A percentile compares a stretch with the other conserved stretches of the same genome.
These are phyloP conservation scores for Trichoderma harzianum DNA, from an alignment of 2,329 filamentous ascomycete species.

Conservation along the genomic window DNA sequence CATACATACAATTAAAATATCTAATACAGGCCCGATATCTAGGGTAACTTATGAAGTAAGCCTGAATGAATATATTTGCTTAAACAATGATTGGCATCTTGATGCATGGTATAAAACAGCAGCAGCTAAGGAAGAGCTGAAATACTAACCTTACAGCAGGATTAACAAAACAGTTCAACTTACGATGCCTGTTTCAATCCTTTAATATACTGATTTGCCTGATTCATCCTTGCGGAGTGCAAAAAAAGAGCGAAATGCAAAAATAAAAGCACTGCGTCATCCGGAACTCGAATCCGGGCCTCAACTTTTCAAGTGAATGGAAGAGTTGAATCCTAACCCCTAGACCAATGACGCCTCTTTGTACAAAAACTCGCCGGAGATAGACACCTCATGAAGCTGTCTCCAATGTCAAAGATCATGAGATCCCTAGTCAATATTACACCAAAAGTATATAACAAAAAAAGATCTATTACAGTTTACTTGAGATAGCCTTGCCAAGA, in stretches of 20 bases:
- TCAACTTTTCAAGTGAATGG: slow-evolving; percentile 12
- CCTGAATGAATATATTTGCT: neutral
- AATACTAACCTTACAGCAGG: neutral
- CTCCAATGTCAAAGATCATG: neutral
- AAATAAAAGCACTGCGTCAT: slow-evolving; percentile 6
- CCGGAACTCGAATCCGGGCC: slow-evolving; percentile 18
- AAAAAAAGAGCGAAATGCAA: neutral
- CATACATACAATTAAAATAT: neutral
- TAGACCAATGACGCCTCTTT: slow-evolving; percentile 15
- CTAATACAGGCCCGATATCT: neutral
- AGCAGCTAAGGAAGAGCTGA: neutral
- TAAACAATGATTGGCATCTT: neutral
- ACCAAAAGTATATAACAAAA: neutral
- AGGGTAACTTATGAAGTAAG: neutral
- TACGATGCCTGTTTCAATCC: neutral
- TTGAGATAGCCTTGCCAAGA: neutral
- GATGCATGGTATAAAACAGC: neutral
- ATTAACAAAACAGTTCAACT: too few species aligned
- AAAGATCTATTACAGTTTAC: neutral
- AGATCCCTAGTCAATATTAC: neutral
- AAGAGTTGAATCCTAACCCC: slow-evolving; percentile 19
- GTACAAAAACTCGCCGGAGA: accelerated
- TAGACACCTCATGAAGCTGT: neutral
- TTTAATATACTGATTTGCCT: neutral
- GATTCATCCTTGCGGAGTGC: neutral